These are phyloP conservation scores for Flaveria robusta DNA, from an alignment of 129 eudicot species.

Conservation along the genomic window DNA sequence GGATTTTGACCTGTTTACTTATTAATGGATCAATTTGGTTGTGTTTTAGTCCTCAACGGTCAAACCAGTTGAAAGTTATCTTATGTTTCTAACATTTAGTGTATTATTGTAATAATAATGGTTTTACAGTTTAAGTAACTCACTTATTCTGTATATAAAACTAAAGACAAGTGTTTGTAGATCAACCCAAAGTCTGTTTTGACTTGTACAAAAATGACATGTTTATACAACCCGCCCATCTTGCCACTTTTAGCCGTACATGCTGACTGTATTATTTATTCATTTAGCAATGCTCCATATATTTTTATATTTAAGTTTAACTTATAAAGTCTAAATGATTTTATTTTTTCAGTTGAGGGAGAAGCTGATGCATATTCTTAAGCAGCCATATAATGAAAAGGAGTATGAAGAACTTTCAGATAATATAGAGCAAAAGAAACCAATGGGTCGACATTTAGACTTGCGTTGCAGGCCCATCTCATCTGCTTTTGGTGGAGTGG, in stretches of 20 bases:
- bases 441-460: slow-evolving; percentile 27
- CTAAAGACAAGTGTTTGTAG: neutral
- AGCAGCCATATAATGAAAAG: slow-evolving; percentile 34
- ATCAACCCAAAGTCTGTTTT: neutral
- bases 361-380: slow-evolving; percentile 30
- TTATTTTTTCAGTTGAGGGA: slow-evolving; percentile 24
- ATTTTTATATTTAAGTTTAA: neutral
- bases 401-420: slow-evolving; percentile 41
- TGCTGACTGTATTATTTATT: neutral
- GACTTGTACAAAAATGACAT: neutral
- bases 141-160: neutral
- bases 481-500: slow-evolving; percentile 4
- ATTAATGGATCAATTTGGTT: neutral
- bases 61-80: neutral
- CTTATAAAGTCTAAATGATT: neutral
- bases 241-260: neutral
- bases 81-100: neutral
- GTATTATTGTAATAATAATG: neutral
- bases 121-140: neutral
- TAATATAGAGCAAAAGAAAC: slow-evolving; percentile 22
- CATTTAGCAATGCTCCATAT: neutral
- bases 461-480: slow-evolving; percentile 41
- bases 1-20: neutral
- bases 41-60: neutral
- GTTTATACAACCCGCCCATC: neutral